Percentiles rank a stretch among this genome's conserved stretches.
Conservation (phyloP, 2,329 filamentous ascomycete species). For the Penicillium sclerotigenum region DNA sequence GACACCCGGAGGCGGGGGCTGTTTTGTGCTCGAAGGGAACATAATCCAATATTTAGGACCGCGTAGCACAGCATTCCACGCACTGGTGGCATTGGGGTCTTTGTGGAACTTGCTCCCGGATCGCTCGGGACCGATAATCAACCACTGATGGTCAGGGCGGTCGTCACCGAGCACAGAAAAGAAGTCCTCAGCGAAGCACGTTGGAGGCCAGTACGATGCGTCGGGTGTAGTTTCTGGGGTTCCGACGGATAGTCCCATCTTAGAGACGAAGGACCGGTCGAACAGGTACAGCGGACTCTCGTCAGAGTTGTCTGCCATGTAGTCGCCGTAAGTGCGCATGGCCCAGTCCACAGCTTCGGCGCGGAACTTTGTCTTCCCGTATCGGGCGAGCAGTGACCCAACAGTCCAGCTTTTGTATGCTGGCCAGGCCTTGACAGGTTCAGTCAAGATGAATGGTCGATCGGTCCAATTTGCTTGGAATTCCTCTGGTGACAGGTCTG, state of each 20-base stretch:
- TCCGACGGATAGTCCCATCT: constrained; percentile 71
- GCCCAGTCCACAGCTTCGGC: constrained; percentile 95
- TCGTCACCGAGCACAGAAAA: constrained; percentile 75
- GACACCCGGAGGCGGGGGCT: constrained; percentile 76
- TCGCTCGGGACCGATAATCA: constrained; percentile 82
- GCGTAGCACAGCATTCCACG: constrained; percentile 90
- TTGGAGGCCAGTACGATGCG: constrained; percentile 71
- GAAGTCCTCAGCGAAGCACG: constrained; percentile 81
- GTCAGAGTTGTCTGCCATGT: constrained; percentile 75
- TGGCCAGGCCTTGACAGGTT: constrained; percentile 78
- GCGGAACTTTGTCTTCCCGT: constrained; percentile 68
- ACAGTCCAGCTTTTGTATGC: constrained; percentile 71
- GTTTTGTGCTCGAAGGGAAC: constrained; percentile 69
- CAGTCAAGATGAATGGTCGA: constrained; percentile 80
- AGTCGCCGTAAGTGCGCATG: constrained; percentile 73
- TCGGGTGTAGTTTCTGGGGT: constrained; percentile 38
- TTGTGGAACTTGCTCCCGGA: constrained; percentile 96
- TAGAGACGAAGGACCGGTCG: constrained; percentile 79
- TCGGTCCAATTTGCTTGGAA: constrained; percentile 75
- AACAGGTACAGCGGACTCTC: constrained; percentile 93
- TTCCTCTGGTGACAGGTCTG: constrained; percentile 66
- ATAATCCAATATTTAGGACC: constrained; percentile 98
- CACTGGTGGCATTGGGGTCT: constrained; percentile 65
- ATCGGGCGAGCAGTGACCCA: constrained; percentile 61
- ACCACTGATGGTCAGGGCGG: constrained; percentile 84